These are phyloP conservation scores for Plasmopara viticola DNA, from an alignment of 352 stramenopile species.

Conservation along the genomic window DNA sequence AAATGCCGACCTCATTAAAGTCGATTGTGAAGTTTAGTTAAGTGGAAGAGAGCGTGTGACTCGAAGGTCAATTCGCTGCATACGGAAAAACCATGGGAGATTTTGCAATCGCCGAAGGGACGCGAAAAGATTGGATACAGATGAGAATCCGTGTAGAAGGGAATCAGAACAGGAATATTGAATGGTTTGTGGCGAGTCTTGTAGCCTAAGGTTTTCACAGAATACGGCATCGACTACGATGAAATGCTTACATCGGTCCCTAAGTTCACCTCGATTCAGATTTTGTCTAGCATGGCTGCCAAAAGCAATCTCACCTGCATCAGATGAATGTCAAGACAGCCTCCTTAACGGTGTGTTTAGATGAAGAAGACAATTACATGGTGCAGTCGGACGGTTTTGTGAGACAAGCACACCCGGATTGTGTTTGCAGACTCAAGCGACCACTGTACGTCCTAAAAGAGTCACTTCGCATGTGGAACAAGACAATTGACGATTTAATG, in stretches of 20 bases:
- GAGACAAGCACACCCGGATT: background rate
- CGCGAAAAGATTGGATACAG: background rate
- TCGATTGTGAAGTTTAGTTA: background rate
- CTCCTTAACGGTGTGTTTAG: conserved; percentile 9
- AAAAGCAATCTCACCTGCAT: background rate
- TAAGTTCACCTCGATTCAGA: background rate
- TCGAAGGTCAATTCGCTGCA: background rate
- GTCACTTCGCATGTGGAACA: background rate
- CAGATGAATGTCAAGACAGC: conserved; percentile 27
- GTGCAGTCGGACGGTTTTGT: conserved; percentile 8
- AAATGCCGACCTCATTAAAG: background rate
- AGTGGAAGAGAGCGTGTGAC: background rate
- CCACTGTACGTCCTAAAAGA: conserved; percentile 7
- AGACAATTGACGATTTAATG: background rate
- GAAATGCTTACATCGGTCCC: background rate
- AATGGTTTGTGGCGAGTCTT: background rate
- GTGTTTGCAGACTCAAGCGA: conserved; percentile 1
- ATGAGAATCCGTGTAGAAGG: background rate
- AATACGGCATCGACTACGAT: background rate
- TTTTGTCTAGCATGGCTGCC: background rate
- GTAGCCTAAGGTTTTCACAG: background rate
- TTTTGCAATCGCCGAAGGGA: background rate
- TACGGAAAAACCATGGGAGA: background rate
- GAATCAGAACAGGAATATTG: background rate
- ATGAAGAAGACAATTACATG: conserved; percentile 19